Evolutionary conservation across 768 basidiomycete species (phyloP), one percentile per base, ranked within the genome.

Genomic region (Auricularia sp.): DNA sequence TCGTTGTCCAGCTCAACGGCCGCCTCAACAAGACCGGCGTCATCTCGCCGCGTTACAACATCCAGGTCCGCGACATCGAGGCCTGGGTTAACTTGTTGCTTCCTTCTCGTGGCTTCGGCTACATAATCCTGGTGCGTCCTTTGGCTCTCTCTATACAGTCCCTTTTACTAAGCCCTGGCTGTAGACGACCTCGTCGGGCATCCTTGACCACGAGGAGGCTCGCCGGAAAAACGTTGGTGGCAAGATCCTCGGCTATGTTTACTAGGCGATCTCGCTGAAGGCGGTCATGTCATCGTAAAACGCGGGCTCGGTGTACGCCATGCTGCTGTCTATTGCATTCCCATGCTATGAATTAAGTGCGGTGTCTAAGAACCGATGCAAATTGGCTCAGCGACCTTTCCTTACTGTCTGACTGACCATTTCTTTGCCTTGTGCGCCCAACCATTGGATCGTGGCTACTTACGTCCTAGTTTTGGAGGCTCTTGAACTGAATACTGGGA

Each of bases 1-100:
- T 99, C 69, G 95, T 99, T 72, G 85, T 98, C 71, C 95, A 99
- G 80, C 87, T 99, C 65, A 99, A 97, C 74, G 97, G 97, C 58
- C 91, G 94, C 67, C 85, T 99, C 71, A 99, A 99, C 85, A 99
- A 99, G 82, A 90, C 89, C n/a, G 97, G 96, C 71, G 96, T 99
- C 75, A 98, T 98, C 79, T 98, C 95, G n/a, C 95, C 96, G 54
- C 90, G 97, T 64, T 98, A 92, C 85, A 98, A 98, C 79, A 86
- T 98, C 71, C 91, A 94, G 75, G 88, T 91, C 67, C 87, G 77
- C 71, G 89, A 95, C 75, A 97, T 98, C 72, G 92, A 96, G 79
- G 81, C 83, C 68, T 98, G 96, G 96, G 93, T 98, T 82, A 94
- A 94, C 84, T 83, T 93, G 81, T 79, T 99, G 66, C 85, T 98